Base-by-base conservation (phyloP, 495 filamentous ascomycete species). In the Aspergillus taichungensis region DNA sequence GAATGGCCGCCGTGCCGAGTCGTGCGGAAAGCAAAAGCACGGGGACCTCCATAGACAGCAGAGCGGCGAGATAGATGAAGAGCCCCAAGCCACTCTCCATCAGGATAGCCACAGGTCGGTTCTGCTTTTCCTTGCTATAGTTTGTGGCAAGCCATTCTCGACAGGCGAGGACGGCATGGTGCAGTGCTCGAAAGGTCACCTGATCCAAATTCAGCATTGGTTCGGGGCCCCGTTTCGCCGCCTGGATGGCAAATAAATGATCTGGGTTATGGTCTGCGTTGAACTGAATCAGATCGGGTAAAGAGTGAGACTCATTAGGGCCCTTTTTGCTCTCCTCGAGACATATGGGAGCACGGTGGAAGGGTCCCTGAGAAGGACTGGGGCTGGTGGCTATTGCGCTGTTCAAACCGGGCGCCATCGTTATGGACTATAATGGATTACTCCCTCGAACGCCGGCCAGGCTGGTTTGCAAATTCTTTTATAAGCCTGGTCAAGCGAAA, bases 81-180 rank as follows among this genome's bases (percentile, higher is more conserved):
- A 64, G 48, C 10, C 57, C 57, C 10, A 67, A 39, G 36, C 59
- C 54, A 34, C 58, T 68, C n/a, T 68, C 60, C 43, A 66, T 38
- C 28, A 59, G 48, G 6, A 68, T 43, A 13, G 57, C 65, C 13
- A 67, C 51, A 12, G 57, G 61, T n/a, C 6, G 18, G 29, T 27
- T 43, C 43, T 39, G 51, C 56, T n/a, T 9, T 44, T 12, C 36
- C 33, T 3, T 24, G 8, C 9, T 43, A 45, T 48, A 42, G 37
- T 24, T 53, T 30, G 24, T 9, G 6, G 2, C 8, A 11, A 60
- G 11, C 54, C 52, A 55, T 13, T 18, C 30, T n/a, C n/a, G 34
- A 35, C 48, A 58, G 12, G 13, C 30, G 1, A 42, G 30, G 27
- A 61, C 46, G 2, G 55, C 52, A 12, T 45, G 28, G 28, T 49